Evolutionary conservation across 805 yeast species (phyloP).

Genomic region (Scheffersomyces stipitis): DNA sequence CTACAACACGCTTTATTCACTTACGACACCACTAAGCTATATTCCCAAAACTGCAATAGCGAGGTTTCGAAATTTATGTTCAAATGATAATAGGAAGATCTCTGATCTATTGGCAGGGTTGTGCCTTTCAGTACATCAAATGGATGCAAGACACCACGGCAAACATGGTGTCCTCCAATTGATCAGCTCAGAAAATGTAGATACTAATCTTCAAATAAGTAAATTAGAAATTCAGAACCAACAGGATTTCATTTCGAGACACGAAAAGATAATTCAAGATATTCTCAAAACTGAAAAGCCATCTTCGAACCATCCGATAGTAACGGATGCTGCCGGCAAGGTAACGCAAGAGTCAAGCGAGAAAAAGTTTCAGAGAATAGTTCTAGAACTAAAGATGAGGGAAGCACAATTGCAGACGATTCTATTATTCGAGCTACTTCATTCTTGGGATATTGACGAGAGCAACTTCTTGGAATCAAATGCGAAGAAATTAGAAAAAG

Average conservation of each 20-base stretch:
- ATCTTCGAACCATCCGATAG: too few relatives aligned
- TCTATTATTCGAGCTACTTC: conserved; percentile 46
- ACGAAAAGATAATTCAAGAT: conserved; percentile 18
- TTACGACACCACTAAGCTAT: conserved; percentile 40
- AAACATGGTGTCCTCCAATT: conserved; percentile 21
- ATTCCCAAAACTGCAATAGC: conserved; percentile 52
- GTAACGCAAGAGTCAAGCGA: conserved; percentile 11
- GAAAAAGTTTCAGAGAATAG: conserved; percentile 25
- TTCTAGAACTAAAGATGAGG: conserved; percentile 47
- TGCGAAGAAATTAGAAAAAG: conserved; percentile 30
- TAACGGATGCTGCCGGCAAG: conserved; percentile 16
- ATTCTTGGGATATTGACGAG: conserved; percentile 34
- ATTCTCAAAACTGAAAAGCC: too few relatives aligned
- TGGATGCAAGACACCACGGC: conserved; percentile 45
- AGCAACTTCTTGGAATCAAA: conserved; percentile 26
- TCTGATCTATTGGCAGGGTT: conserved; percentile 27
- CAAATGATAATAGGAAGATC: conserved; percentile 14
- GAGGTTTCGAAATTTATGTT: conserved; percentile 45
- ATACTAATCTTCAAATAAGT: too few relatives aligned
- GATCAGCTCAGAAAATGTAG: too few relatives aligned
- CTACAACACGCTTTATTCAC: conserved; percentile 36
- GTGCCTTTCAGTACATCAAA: conserved; percentile 32
- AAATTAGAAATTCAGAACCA: conserved; percentile 30
- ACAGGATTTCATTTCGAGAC: conserved; percentile 17
- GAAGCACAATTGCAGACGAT: conserved; percentile 59